Base-by-base conservation (phyloP, 805 yeast genomes). In the Saccharomycopsis amapae region DNA sequence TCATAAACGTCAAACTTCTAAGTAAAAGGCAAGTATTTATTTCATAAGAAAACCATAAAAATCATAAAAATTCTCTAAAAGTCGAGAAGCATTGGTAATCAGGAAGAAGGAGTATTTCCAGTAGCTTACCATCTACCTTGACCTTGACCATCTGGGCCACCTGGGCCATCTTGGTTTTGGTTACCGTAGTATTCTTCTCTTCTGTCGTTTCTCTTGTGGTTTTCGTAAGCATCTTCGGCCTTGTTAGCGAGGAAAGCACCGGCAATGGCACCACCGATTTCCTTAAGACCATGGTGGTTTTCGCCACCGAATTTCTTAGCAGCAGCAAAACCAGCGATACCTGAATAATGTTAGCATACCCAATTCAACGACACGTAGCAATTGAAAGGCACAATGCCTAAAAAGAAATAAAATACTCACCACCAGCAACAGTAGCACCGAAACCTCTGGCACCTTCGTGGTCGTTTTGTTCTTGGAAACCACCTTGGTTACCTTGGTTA, bases 211-310 rank as follows among this genome's bases (percentile, higher is more conserved):
- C 48, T 45, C 44, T 50, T 42, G 44, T 47, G 51, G 46, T 62
- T 53, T 48, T 68, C 69, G 50, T 58, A 56, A 38, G 53, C 56
- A 55, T 72, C 68, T 55, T 69, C 74, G 28, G 67, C 52, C 61
- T 75, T 72, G 63, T 75, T 69, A 39, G 78, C 80, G 22, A 67
- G 65, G 45, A 73, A 53, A 6, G 79, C 80, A 59, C 81, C 81
- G 25, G 66, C 72, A 49, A 76, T 49, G 35, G 76, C 79, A 59
- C 81, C 82, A 25, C 67, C 68, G 46, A 73, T 59, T 40, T 71
- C 70, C 41, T 75, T 73, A 19, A 74, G 50, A 17, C 63, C 64
- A 24, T 68, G 60, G 60, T 69, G 73, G 30, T 38, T 45, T 25
- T 56, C 47, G 26, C 69, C 67, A 38, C 69, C 64, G 12, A 69